These are phyloP conservation scores for Lactarius sp. DNA, from an alignment of 768 basidiomycete species.

Conservation along the genomic window DNA sequence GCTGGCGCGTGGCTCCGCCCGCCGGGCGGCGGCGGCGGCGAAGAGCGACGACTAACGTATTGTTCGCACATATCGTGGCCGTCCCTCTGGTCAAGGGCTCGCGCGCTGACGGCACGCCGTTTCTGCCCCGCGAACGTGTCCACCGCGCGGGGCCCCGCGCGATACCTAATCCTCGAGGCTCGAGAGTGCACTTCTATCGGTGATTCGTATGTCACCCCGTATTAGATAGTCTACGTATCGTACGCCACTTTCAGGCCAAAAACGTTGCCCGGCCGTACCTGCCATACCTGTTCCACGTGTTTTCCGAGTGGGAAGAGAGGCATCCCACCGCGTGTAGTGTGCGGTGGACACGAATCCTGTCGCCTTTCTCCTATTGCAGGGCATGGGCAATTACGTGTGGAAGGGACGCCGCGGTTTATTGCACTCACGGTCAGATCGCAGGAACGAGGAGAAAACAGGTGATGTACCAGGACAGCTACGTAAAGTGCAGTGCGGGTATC, in stretches of 20 bases:
- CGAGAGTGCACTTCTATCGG: not conserved
- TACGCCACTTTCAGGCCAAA: constrained; percentile 7
- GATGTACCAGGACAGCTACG: constrained; percentile 23
- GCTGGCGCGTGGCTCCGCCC: constrained; percentile 9
- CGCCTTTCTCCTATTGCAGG: not conserved
- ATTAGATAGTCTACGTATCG: constrained; percentile 4
- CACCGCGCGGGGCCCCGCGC: constrained; percentile 18
- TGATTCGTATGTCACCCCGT: constrained; percentile 13
- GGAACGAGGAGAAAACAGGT: constrained; percentile 13
- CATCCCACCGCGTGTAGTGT: not conserved
- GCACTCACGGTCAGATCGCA: constrained; percentile 16
- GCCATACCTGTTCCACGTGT: constrained; percentile 18
- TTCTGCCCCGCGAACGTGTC: constrained; percentile 15
- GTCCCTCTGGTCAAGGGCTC: constrained; percentile 6
- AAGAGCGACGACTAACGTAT: not conserved
- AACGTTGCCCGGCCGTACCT: not conserved
- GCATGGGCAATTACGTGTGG: constrained; percentile 19
- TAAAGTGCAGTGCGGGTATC: constrained; percentile 24
- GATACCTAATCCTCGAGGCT: constrained; percentile 20
- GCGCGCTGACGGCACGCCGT: not conserved
- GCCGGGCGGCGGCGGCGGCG: not conserved
- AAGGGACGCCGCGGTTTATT: constrained; percentile 16
- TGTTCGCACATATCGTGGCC: not conserved
- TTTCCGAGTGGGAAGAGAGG: not conserved
- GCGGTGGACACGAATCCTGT: constrained; percentile 11